A percentile compares a stretch with the other conserved stretches of the same genome.
phyloP scores from a whole-genome alignment of 2,329 filamentous ascomycete genomes.

The Colletotrichum camelliae region DNA sequence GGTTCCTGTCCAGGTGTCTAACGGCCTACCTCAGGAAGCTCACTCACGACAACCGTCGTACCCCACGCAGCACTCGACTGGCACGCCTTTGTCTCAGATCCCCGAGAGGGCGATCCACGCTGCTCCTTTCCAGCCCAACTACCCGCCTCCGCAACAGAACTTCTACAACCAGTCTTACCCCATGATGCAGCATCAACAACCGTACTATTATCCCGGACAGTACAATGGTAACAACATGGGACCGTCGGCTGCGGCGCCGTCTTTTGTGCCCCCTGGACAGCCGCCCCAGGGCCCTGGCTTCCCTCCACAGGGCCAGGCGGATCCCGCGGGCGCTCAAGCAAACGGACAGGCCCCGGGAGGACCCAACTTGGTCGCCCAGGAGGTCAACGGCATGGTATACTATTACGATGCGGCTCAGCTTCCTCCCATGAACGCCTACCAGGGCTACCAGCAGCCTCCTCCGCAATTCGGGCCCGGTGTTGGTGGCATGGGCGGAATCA shows the following conservation, averaged over 20 bases:
- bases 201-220: slow-evolving; percentile 60
- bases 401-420: slow-evolving; percentile 87
- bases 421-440: slow-evolving; percentile 52
- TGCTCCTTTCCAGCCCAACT: slow-evolving; percentile 85
- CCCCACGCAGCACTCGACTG: slow-evolving; percentile 71
- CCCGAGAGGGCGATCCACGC: slow-evolving; percentile 92
- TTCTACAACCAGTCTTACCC: slow-evolving; percentile 66
- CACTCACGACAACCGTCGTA: slow-evolving; percentile 74
- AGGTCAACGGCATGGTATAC: slow-evolving; percentile 95
- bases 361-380: slow-evolving; percentile 73
- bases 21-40: slow-evolving; percentile 60
- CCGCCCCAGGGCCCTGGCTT: slow-evolving; percentile 47
- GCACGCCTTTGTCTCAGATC: slow-evolving; percentile 88
- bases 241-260: slow-evolving; percentile 45
- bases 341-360: slow-evolving; percentile 54
- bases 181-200: slow-evolving; percentile 59
- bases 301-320: slow-evolving; percentile 46
- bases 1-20: slow-evolving; percentile 76
- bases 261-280: slow-evolving; percentile 63
- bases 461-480: slow-evolving; percentile 45
- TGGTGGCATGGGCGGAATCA: slow-evolving; percentile 79
- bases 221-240: slow-evolving; percentile 31
- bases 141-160: slow-evolving; percentile 57
- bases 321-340: slow-evolving; percentile 35
- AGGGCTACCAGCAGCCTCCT: slow-evolving; percentile 50